A percentile compares a stretch with the other conserved stretches of the same genome.
phyloP scores from a whole-genome alignment of 805 yeast species.

The Cyberlindnera lachancei region DNA sequence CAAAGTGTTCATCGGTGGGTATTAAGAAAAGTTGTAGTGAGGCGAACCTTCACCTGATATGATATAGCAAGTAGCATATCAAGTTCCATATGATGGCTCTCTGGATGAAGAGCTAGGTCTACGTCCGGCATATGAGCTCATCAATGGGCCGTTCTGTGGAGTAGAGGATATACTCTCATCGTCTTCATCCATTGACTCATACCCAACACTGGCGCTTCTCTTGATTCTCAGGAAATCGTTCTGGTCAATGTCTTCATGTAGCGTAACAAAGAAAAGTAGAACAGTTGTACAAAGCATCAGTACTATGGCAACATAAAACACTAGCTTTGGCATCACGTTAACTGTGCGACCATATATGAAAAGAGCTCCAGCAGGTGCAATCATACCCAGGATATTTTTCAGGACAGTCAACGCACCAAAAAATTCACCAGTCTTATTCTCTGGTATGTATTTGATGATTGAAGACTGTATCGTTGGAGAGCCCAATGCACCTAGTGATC shows the following conservation, averaged over 20 bases:
- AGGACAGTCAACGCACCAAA: constrained; percentile 64
- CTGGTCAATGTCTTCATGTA: constrained; percentile 11
- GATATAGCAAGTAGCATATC: no score
- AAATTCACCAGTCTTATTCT: constrained; percentile 56
- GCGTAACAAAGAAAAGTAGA: constrained; percentile 1
- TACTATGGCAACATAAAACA: constrained; percentile 21
- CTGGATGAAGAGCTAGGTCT: no score
- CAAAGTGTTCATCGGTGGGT: no score
- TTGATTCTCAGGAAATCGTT: constrained; percentile 1
- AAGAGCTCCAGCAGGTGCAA: constrained; percentile 42
- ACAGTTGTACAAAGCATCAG: constrained; percentile 2
- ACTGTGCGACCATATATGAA: constrained; percentile 41
- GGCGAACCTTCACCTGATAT: no score
- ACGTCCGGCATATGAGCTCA: no score
- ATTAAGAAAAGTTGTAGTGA: no score
- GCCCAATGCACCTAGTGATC: constrained; percentile 41
- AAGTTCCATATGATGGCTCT: no score
- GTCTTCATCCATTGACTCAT: no score
- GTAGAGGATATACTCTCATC: no score
- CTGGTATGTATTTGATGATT: constrained; percentile 53
- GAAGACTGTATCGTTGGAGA: constrained; percentile 55
- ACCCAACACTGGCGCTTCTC: not conserved
- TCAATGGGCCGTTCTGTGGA: no score
- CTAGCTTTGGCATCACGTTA: constrained; percentile 29
- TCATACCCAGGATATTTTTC: constrained; percentile 40